Evolutionary conservation across 768 basidiomycete genomes (phyloP).

Genomic region (Suillus lakei): DNA sequence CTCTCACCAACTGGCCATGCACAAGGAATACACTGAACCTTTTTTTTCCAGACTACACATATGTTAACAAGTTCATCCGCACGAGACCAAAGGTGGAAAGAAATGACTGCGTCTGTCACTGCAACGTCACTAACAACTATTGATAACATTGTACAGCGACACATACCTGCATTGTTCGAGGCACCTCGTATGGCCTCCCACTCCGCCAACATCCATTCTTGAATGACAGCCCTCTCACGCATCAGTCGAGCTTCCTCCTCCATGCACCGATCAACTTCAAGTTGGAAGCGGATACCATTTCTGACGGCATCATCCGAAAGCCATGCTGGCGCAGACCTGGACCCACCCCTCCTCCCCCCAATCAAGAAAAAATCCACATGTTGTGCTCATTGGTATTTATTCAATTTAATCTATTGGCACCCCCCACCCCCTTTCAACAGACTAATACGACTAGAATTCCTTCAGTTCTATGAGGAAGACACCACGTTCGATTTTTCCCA

Average conservation of each 20-base stretch:
- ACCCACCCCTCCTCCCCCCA: no score
- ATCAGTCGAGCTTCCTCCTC: slow-evolving; percentile 30
- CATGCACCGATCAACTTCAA: slow-evolving; percentile 27
- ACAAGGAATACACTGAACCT: slow-evolving; percentile 3
- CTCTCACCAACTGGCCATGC: slow-evolving; percentile 2
- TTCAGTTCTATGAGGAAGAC: background rate
- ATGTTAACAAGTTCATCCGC: background rate
- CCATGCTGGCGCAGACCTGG: slow-evolving; percentile 26
- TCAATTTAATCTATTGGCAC: no score
- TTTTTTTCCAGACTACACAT: slow-evolving; percentile 5
- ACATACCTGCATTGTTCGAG: slow-evolving; percentile 12
- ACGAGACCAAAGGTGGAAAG: slow-evolving; percentile 7
- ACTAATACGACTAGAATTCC: background rate
- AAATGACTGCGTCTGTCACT: background rate
- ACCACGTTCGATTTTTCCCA: no score
- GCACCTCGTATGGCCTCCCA: slow-evolving; percentile 20
- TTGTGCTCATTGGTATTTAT: no score
- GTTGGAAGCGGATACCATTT: slow-evolving; percentile 19
- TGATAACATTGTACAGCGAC: background rate
- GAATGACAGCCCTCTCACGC: slow-evolving; percentile 24
- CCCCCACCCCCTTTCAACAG: background rate
- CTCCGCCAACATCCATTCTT: slow-evolving; percentile 33
- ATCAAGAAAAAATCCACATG: no score
- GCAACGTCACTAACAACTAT: background rate
- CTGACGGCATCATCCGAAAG: slow-evolving; percentile 21